A percentile compares a stretch with the other conserved stretches of the same genome.
Conservation (phyloP, 768 basidiomycete genomes). For the Russula earlei region DNA sequence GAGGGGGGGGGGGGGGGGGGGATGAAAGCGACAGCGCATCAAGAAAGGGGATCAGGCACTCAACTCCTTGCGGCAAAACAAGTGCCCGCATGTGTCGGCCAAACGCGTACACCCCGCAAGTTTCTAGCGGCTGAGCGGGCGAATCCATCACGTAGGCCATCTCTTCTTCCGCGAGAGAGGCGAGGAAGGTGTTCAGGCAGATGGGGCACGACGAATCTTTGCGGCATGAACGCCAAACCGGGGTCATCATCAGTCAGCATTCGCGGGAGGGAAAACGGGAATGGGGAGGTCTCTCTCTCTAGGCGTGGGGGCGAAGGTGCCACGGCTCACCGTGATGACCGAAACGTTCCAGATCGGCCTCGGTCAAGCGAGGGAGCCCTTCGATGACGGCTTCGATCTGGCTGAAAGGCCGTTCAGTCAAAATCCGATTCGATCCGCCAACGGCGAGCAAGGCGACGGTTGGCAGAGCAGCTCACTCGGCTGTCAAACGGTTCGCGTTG, state of each 20-base stretch:
- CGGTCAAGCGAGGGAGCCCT: constrained; percentile 41
- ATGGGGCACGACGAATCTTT: constrained; percentile 68
- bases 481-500: background rate
- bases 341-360: constrained; percentile 37
- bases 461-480: background rate
- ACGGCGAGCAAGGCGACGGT: too few relatives aligned
- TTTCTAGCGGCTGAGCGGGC: constrained; percentile 60
- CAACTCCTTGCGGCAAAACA: constrained; percentile 81
- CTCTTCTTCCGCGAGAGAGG: constrained; percentile 67
- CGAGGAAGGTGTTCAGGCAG: constrained; percentile 60
- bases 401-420: too few relatives aligned
- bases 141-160: constrained; percentile 67
- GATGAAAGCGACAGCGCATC: too few relatives aligned
- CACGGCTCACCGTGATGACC: constrained; percentile 41
- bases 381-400: constrained; percentile 34
- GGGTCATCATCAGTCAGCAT: too few relatives aligned
- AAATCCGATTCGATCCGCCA: too few relatives aligned
- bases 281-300: too few relatives aligned
- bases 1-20: too few relatives aligned
- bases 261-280: too few relatives aligned
- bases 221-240: too few relatives aligned
- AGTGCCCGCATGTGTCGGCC: constrained; percentile 35
- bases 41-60: constrained; percentile 20
- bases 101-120: constrained; percentile 63
- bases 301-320: too few relatives aligned